phyloP scores from a whole-genome alignment of 2,329 filamentous ascomycete species.

The Talaromyces marneffei region DNA sequence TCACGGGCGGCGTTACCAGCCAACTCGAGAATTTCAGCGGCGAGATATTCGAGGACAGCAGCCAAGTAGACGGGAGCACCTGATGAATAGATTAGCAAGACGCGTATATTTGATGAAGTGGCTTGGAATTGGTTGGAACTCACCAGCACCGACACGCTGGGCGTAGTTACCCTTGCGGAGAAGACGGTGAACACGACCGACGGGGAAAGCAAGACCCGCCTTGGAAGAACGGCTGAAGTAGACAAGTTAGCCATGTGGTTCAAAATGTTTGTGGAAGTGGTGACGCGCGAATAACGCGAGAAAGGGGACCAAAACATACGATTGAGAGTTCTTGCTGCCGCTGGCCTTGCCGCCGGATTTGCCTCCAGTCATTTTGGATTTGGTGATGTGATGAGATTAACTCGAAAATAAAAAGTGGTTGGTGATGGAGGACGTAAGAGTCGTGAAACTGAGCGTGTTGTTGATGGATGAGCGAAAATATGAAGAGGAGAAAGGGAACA shows the following conservation, averaged over 20 bases:
- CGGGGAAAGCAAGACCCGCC: slow-evolving; percentile 97
- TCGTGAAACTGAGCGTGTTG: slow-evolving; percentile 15
- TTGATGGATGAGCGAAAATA: slow-evolving; percentile 20
- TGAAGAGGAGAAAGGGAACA: slow-evolving; percentile 25
- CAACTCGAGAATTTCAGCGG: slow-evolving; percentile 97
- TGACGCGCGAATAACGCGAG: neutral
- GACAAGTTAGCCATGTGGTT: slow-evolving; percentile 12
- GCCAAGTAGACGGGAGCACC: slow-evolving; percentile 93
- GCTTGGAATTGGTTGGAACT: slow-evolving; percentile 23
- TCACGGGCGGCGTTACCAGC: slow-evolving; percentile 97
- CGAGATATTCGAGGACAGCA: slow-evolving; percentile 95
- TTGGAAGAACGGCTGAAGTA: slow-evolving; percentile 84
- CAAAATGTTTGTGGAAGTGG: neutral
- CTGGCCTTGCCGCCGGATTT: slow-evolving; percentile 99
- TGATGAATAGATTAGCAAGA: slow-evolving; percentile 22
- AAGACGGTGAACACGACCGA: slow-evolving; percentile 98
- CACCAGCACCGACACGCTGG: slow-evolving; percentile 95
- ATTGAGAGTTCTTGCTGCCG: slow-evolving; percentile 98
- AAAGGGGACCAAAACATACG: slow-evolving; percentile 53
- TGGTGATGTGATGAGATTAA: slow-evolving; percentile 31
- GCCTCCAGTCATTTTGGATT: slow-evolving; percentile 97
- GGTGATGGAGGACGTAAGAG: slow-evolving; percentile 14
- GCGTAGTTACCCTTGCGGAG: slow-evolving; percentile 99
- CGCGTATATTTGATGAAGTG: slow-evolving; percentile 6
- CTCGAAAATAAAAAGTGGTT: slow-evolving; percentile 10